Evolutionary conservation across 352 stramenopile genomes (phyloP), one percentile per base, ranked within the genome.

Genomic region (Phytophthora chlamydospora): DNA sequence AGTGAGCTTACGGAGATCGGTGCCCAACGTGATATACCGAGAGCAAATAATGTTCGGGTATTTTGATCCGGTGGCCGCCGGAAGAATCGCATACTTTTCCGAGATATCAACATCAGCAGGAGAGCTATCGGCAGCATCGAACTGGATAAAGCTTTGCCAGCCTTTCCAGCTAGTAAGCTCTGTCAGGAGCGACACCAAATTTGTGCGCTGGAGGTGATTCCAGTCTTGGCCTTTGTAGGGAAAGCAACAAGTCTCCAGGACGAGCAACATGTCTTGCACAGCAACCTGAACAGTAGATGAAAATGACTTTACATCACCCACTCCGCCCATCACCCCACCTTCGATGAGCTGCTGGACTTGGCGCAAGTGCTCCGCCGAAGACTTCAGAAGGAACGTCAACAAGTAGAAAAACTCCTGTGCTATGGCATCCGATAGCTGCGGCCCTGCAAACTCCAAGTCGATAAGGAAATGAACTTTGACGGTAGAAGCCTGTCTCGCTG

Each of bases 401-500:
- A 96, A 54, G 0, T 66, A 43, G 33, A 93, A 96, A 61, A 93
- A 91, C 46, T 91, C 77, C 8, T 58, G 60, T 5, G 72, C 54
- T 61, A 95, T 92, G 9, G 47, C 51, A 29, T 76, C 42, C 8
- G 67, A 65, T 19, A 88, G 53, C 9, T 58, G 62, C 32, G 61
- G 52, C 6, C 88, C 88, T 33, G 82, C 77, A 46, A 93, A 84
- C 44, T 93, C 88, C 4, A 96, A 66, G 55, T 85, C 66, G 29
- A 79, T 68, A 1, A 91, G 73, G 55, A 89, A 93, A 43, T 96
- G 88, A 0, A 93, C 77, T 69, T 95, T 96, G 19, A 80, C 60
- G 9, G 68, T 71, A 4, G 63, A 60, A 16, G 17, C 19, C 48
- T 71, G 49, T 49, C n/a, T 40, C n/a, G 57, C 24, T 34, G 44